Evolutionary conservation across 139 green algal species (phyloP), one percentile per base, ranked within the genome.

Genomic region (Tetradesmus lagerheimii): DNA sequence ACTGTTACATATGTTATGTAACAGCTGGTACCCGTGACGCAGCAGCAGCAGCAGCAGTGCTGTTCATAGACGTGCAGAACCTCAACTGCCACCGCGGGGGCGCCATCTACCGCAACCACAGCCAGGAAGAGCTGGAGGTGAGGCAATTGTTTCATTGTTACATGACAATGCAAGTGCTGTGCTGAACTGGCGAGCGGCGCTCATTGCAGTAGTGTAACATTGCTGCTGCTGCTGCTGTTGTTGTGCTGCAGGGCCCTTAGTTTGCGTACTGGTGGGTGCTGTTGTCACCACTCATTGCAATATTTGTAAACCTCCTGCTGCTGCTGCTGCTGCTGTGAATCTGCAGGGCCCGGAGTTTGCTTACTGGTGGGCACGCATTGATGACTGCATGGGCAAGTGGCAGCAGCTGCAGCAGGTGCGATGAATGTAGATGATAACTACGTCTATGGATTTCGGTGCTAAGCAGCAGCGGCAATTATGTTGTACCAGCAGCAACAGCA

Each of bases 11-110:
- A 50, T 50, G 43, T 50, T 50, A 50, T 50, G 4, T 50, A 50
- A 50, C 5, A 50, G n/a, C n/a, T n/a, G n/a, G n/a, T n/a, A n/a
- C n/a, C n/a, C n/a, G 47, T 62, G 20, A 62, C 43, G 8, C 43
- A 50, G 47, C 47, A 14, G 47, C 47, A 62, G 47, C 47, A 62
- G 5, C 12, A 62, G 47, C 47, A 62, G 43, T 15, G 43, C 6
- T 50, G 43, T 50, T 93, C 53, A 91, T 93, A 11, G 95, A 97
- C 43, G 80, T 90, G 0, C 95, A 97, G 47, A 96, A 95, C 67
- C 97, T 93, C 86, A 97, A 97, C 82, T 96, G 94, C 86, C 77
- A 91, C 47, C 47, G 43, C 0, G 45, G 85, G 8, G 95, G 95
- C 0, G 91, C 92, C 0, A 89, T 96, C 18, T 96, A 95, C 35